Evolutionary conservation across 164 flowering plant species (phyloP), one percentile per base, ranked within the genome.

Genomic region (Hamamelis virginiana): DNA sequence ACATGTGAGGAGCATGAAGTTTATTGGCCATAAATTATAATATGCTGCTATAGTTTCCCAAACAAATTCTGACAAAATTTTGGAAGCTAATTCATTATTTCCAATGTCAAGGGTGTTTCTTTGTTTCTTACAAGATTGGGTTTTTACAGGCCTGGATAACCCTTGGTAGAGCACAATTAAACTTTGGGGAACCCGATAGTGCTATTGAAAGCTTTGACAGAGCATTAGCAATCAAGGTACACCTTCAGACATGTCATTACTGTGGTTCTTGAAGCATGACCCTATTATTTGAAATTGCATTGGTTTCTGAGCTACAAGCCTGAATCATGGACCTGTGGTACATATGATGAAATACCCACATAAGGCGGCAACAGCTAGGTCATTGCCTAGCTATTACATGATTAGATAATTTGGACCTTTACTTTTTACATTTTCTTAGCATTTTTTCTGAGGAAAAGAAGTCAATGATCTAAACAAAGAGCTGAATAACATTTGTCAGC

Each of bases 101-200:
- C 41, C 6, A 33, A n/a, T 52, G 15, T 18, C 16, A n/a, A 8
- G 12, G 26, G 26, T 41, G 12, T 23, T 27, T 15, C 9, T 26
- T 5, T 47, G 15, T 46, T 9, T 9, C 48, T 33, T 23, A 9
- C 18, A 33, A 14, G 2, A 41, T 56, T 59, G 10, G 18, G 8
- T 16, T 70, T 4, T 64, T 75, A 16, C 78, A 93, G 98, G 97
- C 94, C 4, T 90, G 98, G 98, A 70, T 87, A 47, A 91, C 98
- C 60, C 96, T 94, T 58, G 97, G 90, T 50, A 86, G 98, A 81
- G 85, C 97, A 66, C 98, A 91, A 69, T 73, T 91, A 18, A 94
- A 94, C 80, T 94, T 78, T 75, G 97, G 98, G 53, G 98, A 94
- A 80, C 97, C 98, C 33, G 97, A 91, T 70, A 81, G 75, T 70